Evolutionary conservation across 768 basidiomycete species (phyloP).

Genomic region (Thelephora ganbajun): DNA sequence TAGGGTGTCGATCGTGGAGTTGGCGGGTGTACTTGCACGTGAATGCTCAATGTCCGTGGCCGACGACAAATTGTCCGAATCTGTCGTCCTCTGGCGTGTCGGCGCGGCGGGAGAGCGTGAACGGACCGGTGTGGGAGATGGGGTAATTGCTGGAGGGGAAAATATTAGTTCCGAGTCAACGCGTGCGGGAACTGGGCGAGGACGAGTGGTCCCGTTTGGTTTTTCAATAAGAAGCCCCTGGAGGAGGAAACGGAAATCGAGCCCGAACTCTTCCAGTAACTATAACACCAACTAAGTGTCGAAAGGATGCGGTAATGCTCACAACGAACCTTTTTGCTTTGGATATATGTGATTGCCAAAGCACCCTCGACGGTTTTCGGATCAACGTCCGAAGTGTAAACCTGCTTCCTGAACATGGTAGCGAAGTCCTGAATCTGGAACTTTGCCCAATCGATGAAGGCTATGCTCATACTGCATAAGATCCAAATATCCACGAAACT

Average conservation of each 20-base stretch:
- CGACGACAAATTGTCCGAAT: constrained; percentile 6
- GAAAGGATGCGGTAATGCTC: background rate
- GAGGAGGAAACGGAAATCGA: constrained; percentile 91
- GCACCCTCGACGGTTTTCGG: constrained; percentile 63
- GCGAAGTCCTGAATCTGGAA: constrained; percentile 73
- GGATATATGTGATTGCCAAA: constrained; percentile 56
- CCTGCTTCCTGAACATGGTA: constrained; percentile 79
- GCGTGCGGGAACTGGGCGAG: constrained; percentile 14
- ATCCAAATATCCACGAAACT: background rate
- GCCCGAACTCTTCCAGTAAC: constrained; percentile 85
- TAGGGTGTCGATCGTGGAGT: constrained; percentile 7
- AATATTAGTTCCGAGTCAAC: constrained; percentile 20
- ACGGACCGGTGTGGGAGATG: constrained; percentile 10
- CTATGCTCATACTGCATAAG: constrained; percentile 26
- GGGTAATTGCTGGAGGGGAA: constrained; percentile 9
- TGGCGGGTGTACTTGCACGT: constrained; percentile 7
- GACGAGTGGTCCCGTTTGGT: constrained; percentile 23
- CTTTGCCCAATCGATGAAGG: constrained; percentile 91
- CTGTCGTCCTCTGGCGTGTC: constrained; percentile 1
- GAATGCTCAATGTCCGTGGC: constrained; percentile 5
- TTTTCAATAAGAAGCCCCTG: constrained; percentile 48
- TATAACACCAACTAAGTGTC: constrained; percentile 13
- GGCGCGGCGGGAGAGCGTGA: constrained; percentile 11
- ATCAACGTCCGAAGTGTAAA: constrained; percentile 74
- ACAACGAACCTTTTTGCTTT: constrained; percentile 65